Percentiles rank a stretch among this genome's conserved stretches.
phyloP scores from a whole-genome alignment of 1,284 basidiomycete species.

The Veloboletus limbatus region DNA sequence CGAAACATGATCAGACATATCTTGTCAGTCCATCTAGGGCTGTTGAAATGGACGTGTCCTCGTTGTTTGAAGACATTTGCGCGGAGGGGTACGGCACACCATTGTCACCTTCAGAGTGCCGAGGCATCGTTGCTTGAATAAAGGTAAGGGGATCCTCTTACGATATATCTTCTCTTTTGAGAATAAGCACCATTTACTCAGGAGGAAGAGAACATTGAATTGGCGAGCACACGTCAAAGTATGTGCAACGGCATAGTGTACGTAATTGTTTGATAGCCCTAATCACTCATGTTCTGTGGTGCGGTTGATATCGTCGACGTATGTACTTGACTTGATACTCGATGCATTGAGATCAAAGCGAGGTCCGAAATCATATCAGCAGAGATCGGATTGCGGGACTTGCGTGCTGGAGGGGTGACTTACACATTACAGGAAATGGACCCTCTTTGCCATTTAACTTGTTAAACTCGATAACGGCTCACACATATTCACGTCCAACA shows the following conservation, averaged over 20 bases:
- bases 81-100: not conserved
- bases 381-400: no score
- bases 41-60: not conserved
- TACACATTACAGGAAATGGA: constrained; percentile 2
- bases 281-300: no score
- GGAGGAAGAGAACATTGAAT: not conserved
- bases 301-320: no score
- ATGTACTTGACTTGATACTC: no score
- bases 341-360: no score
- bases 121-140: not conserved
- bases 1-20: no score
- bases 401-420: not conserved
- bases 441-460: no score
- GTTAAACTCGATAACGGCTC: no score
- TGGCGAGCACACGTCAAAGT: not conserved
- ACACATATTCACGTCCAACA: constrained; percentile 2
- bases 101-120: not conserved
- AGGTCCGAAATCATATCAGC: no score
- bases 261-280: no score
- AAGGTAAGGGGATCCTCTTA: not conserved
- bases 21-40: no score
- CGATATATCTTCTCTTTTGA: not conserved
- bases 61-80: not conserved
- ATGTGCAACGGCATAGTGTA: no score
- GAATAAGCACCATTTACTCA: not conserved